Evolutionary conservation across 2,329 filamentous ascomycete species (phyloP).

Genomic region (Penicillium sp.): DNA sequence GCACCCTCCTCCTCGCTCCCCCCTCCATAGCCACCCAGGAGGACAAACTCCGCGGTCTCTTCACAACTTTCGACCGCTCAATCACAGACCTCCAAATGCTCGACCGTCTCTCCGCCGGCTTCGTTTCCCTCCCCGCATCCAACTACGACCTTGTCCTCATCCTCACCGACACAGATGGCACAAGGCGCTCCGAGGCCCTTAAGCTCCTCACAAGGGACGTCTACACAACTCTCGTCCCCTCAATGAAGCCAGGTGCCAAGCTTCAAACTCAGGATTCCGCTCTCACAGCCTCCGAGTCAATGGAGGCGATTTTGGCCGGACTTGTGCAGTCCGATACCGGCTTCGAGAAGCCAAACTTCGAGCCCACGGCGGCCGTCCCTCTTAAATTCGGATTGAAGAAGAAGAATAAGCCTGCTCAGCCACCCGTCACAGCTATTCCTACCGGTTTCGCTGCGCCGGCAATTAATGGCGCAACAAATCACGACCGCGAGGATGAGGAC

Average conservation of each 20-base stretch:
- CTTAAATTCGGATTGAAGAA: slow-evolving; percentile 69
- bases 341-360: slow-evolving; percentile 72
- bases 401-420: slow-evolving; percentile 37
- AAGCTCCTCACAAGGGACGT: slow-evolving; percentile 68
- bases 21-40: slow-evolving; percentile 87
- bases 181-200: slow-evolving; percentile 62
- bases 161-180: slow-evolving; percentile 74
- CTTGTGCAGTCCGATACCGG: slow-evolving; percentile 41
- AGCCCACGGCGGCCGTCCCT: slow-evolving; percentile 59
- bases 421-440: slow-evolving; percentile 24
- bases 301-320: slow-evolving; percentile 29
- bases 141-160: slow-evolving; percentile 86
- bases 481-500: slow-evolving; percentile 66
- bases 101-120: slow-evolving; percentile 80
- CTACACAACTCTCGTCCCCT: slow-evolving; percentile 67
- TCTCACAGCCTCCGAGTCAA: slow-evolving; percentile 44
- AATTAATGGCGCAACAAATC: slow-evolving; percentile 39
- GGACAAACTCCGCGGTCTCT: slow-evolving; percentile 70
- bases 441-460: slow-evolving; percentile 43
- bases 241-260: slow-evolving; percentile 69
- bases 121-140: slow-evolving; percentile 72
- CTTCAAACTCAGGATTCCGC: slow-evolving; percentile 65
- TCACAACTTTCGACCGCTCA: slow-evolving; percentile 72
- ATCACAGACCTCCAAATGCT: slow-evolving; percentile 95
- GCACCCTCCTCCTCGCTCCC: slow-evolving; percentile 83